Evolutionary conservation across 805 yeast genomes (phyloP), one percentile per base, ranked within the genome.

Genomic region (Isabelozyma gotoi): DNA sequence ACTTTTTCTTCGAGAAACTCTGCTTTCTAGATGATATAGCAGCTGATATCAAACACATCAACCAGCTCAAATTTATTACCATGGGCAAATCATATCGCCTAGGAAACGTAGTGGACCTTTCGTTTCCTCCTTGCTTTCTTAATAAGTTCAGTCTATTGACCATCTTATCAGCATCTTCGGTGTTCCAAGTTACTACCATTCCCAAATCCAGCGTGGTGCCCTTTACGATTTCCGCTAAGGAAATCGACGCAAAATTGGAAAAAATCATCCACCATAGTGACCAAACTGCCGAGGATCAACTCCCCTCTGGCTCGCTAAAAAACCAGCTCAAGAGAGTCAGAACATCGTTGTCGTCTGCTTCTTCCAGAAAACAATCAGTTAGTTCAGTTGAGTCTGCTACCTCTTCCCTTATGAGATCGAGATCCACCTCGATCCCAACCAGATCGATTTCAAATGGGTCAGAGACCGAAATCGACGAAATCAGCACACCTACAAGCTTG

Each of bases 381-480:
- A 20, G 14, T 3, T 36, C 39, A 15, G n/a, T 36, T 2, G 39
- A 36, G n/a, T 36, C 39, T 16, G 16, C 34, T 5, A 10, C 16
- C 16, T 14, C 16, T 12, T 18, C 19, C 10, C 18, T 35, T 11
- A 6, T 16, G 8, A 14, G 38, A 14, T 12, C 20, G 7, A 16
- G 20, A 17, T 15, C 38, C 8, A 10, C 24, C 7, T 32, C 34
- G 18, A 17, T 12, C 11, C 38, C 38, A 5, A 35, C 20, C 8
- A 35, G 38, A 35, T 15, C 38, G 8, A 8, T 12, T 11, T 14
- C 38, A 19, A 35, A 35, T 19, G 20, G 24, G 12, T 35, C 38
- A 5, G 38, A 35, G 15, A 35, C 38, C 12, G 38, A 35, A 35
- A 20, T 35, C 12, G 38, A 35, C 14, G 38, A 17, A 15, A 35